phyloP scores from a whole-genome alignment of 306 rosid genomes.

The Boehmeria nivea region DNA sequence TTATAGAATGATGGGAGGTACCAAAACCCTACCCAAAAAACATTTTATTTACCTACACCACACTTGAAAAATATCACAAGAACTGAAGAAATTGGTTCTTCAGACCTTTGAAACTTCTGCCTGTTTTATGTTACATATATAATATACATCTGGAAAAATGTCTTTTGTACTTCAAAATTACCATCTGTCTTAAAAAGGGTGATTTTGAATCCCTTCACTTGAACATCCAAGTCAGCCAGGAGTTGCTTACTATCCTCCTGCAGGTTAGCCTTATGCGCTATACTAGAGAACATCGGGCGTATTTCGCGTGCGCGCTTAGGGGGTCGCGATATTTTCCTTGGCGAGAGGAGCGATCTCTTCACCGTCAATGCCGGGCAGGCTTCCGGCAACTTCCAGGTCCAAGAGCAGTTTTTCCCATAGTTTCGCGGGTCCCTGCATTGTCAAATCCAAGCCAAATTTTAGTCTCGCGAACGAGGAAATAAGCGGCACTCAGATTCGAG shows the following conservation, averaged over 20 bases:
- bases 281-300: neutral
- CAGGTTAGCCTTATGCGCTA: neutral
- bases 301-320: slow-evolving; percentile 36
- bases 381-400: slow-evolving; percentile 61
- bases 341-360: slow-evolving; percentile 84
- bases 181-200: neutral
- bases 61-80: neutral
- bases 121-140: too few species aligned
- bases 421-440: slow-evolving; percentile 69
- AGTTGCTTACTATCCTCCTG: neutral
- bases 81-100: too few species aligned
- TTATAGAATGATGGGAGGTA: neutral
- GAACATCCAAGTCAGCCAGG: slow-evolving; percentile 5
- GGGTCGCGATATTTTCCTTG: slow-evolving; percentile 67
- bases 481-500: too few species aligned
- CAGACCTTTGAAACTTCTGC: too few species aligned
- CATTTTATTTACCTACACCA: slow-evolving; percentile 12
- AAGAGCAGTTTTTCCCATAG: slow-evolving; percentile 67
- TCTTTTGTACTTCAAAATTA: neutral
- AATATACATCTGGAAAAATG: too few species aligned
- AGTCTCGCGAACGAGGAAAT: too few species aligned
- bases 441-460: neutral
- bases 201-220: neutral
- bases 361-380: slow-evolving; percentile 54
- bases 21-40: neutral